phyloP scores from a whole-genome alignment of 352 stramenopile genomes.

The Pythium biforme region DNA sequence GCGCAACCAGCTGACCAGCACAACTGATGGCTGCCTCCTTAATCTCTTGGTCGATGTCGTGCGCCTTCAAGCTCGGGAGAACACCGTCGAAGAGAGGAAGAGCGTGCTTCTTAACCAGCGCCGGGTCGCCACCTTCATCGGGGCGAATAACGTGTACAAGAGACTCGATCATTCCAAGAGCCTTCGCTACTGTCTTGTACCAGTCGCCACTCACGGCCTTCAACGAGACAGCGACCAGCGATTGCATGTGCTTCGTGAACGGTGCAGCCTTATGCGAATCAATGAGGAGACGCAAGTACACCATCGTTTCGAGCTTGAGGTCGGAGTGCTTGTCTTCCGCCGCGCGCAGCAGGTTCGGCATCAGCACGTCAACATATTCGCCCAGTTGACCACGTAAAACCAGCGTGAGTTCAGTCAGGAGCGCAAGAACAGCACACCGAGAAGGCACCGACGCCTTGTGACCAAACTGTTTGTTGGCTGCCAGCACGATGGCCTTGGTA shows the following conservation, averaged over 20 bases:
- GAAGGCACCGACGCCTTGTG: constrained; percentile 74
- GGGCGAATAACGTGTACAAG: constrained; percentile 85
- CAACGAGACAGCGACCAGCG: constrained; percentile 88
- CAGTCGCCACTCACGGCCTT: constrained; percentile 93
- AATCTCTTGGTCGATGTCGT: constrained; percentile 99
- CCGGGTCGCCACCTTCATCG: constrained; percentile 22
- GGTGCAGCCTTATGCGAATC: constrained; percentile 83
- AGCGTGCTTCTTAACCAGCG: constrained; percentile 57
- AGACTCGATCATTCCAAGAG: constrained; percentile 90
- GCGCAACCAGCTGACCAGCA: constrained; percentile 87
- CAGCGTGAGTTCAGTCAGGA: constrained; percentile 83
- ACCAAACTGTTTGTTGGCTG: constrained; percentile 81
- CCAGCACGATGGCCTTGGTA: constrained; percentile 67
- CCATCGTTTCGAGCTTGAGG: constrained; percentile 95
- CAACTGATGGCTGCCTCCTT: constrained; percentile 96
- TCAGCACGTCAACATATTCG: constrained; percentile 64
- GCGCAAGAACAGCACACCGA: constrained; percentile 77
- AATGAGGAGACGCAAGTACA: constrained; percentile 92
- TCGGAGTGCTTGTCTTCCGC: constrained; percentile 92
- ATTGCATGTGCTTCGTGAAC: constrained; percentile 77
- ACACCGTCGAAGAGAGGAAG: constrained; percentile 90
- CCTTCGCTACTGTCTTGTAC: constrained; percentile 98
- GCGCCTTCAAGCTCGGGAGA: constrained; percentile 92
- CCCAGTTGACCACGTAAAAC: constrained; percentile 74
- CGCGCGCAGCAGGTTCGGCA: constrained; percentile 84